These are phyloP conservation scores for Hordeum marinum DNA, from an alignment of 176 grass and related monocot genomes.

Conservation along the genomic window DNA sequence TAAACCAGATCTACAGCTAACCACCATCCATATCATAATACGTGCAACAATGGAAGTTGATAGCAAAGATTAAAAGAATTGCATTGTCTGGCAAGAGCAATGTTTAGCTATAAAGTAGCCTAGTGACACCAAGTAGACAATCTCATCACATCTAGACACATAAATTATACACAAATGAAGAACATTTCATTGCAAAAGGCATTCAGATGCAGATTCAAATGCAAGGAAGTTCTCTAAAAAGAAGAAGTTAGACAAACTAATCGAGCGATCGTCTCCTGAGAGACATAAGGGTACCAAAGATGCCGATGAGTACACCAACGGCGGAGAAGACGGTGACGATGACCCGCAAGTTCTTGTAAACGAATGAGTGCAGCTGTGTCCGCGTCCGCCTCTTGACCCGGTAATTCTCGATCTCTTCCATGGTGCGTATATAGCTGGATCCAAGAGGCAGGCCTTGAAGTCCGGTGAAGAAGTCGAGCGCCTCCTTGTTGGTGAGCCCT, in stretches of 20 bases:
- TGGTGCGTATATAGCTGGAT: not conserved
- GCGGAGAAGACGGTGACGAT: not conserved
- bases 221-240: not conserved
- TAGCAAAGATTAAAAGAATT: not conserved
- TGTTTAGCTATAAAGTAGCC: not conserved
- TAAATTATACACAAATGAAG: not conserved
- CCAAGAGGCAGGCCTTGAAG: not conserved
- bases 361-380: not conserved
- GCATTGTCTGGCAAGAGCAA: not conserved
- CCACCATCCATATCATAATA: not conserved
- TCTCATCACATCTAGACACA: not conserved
- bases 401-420: not conserved
- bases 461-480: not conserved
- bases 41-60: not conserved
- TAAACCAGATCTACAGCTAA: not conserved
- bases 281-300: not conserved
- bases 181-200: not conserved
- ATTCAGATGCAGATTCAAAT: not conserved
- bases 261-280: not conserved
- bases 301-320: not conserved
- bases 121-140: not conserved
- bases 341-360: not conserved
- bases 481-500: not conserved
- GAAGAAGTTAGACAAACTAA: not conserved
- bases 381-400: not conserved